phyloP scores from a whole-genome alignment of 2,329 filamentous ascomycete species.

The Bertia moriformis region DNA sequence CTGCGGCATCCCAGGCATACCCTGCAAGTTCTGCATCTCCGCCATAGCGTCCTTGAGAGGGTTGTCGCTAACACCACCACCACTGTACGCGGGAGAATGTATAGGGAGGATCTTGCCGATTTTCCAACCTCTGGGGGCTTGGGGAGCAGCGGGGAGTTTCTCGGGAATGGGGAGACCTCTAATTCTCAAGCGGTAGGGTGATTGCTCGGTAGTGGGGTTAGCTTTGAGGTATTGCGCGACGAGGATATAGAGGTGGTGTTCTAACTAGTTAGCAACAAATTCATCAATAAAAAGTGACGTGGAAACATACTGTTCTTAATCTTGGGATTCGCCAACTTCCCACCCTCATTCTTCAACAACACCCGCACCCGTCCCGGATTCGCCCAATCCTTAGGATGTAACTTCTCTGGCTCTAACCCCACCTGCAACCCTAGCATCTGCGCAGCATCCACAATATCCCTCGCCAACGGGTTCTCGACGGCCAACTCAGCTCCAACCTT shows the following conservation, averaged over 20 bases:
- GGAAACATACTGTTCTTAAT: conserved; percentile 1
- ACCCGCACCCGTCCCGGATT: not conserved
- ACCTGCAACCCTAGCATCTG: not conserved
- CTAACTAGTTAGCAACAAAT: not conserved
- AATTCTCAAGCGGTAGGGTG: not conserved
- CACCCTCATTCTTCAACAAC: not conserved
- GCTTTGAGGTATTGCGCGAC: not conserved
- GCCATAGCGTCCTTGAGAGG: conserved; percentile 1
- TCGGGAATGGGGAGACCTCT: not conserved
- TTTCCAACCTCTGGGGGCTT: not conserved
- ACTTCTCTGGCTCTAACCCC: not conserved
- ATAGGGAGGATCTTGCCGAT: conserved; percentile 1
- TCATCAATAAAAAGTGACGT: not conserved
- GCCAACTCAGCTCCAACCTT: not conserved
- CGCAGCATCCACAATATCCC: not conserved
- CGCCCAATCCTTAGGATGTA: conserved; percentile 1
- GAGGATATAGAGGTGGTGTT: conserved; percentile 1
- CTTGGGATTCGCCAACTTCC: not conserved
- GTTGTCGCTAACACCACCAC: conserved; percentile 1
- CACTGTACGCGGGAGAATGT: conserved; percentile 1
- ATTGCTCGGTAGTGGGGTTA: conserved; percentile 1
- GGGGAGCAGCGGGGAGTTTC: not conserved
- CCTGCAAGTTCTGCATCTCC: not conserved
- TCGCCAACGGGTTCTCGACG: not conserved
- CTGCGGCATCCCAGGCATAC: not conserved